Evolutionary conservation across 352 stramenopile species (phyloP).

Genomic region (Pythium guiyangense): DNA sequence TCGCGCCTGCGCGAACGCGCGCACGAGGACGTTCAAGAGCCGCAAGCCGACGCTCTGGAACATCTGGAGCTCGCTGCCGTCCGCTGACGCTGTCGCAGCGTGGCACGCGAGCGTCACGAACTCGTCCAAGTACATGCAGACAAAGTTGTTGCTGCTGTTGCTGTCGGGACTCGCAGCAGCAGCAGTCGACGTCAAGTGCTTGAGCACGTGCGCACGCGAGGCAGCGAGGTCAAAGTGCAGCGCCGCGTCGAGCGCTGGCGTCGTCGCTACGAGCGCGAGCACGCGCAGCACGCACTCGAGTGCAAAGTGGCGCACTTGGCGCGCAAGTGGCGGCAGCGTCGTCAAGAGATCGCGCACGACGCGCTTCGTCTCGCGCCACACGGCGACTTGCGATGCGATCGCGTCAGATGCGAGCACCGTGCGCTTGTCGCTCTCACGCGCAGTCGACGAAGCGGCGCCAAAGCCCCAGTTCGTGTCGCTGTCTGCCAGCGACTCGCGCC

Average conservation of each 20-base stretch:
- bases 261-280: conserved; percentile 50
- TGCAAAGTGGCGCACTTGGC: conserved; percentile 74
- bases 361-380: conserved; percentile 70
- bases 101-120: conserved; percentile 83
- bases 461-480: conserved; percentile 7
- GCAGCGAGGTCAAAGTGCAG: conserved; percentile 72
- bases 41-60: conserved; percentile 71
- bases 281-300: conserved; percentile 74
- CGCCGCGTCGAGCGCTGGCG: conserved; percentile 13
- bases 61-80: conserved; percentile 70
- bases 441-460: neutral
- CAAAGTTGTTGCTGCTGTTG: conserved; percentile 43
- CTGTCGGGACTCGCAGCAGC: neutral
- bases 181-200: conserved; percentile 19
- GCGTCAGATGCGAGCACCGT: conserved; percentile 27
- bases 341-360: conserved; percentile 54
- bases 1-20: conserved; percentile 42
- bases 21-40: conserved; percentile 61
- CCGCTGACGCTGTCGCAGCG: conserved; percentile 58
- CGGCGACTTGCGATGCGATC: conserved; percentile 53
- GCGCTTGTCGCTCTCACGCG: conserved; percentile 16
- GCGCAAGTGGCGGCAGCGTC: conserved; percentile 59
- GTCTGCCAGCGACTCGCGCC: neutral
- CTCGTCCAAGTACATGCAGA: conserved; percentile 87
- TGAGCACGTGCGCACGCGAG: conserved; percentile 42